Evolutionary conservation across 495 filamentous ascomycete species (phyloP).

Genomic region (Aspergillus baeticus): DNA sequence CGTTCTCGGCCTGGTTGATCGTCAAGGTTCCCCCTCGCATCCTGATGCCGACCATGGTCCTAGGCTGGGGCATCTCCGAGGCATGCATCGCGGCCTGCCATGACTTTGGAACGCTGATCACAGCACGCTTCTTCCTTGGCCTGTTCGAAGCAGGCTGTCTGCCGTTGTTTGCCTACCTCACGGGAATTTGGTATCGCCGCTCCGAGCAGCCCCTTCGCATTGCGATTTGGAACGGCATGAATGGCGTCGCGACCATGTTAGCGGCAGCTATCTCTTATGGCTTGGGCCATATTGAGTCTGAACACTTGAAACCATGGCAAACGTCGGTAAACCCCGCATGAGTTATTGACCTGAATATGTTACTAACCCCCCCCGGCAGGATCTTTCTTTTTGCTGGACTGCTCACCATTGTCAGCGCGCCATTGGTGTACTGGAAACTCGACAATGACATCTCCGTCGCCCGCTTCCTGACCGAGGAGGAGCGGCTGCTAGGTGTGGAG

Average conservation of each 20-base stretch:
- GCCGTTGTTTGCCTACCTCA: slow-evolving; percentile 56
- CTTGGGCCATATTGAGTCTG: slow-evolving; percentile 53
- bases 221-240: slow-evolving; percentile 50
- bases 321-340: no score
- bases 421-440: slow-evolving; percentile 42
- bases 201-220: slow-evolving; percentile 50
- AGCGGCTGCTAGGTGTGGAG: slow-evolving; percentile 59
- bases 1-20: slow-evolving; percentile 62
- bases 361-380: no score
- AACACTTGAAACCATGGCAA: slow-evolving; percentile 57
- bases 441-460: slow-evolving; percentile 52
- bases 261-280: slow-evolving; percentile 47
- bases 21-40: slow-evolving; percentile 65
- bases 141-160: slow-evolving; percentile 57
- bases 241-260: slow-evolving; percentile 49
- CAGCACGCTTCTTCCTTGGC: slow-evolving; percentile 46
- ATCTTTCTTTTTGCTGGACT: slow-evolving; percentile 49
- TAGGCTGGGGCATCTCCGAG: slow-evolving; percentile 53
- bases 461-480: slow-evolving; percentile 57
- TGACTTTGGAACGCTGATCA: slow-evolving; percentile 44
- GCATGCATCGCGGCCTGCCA: slow-evolving; percentile 45
- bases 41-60: slow-evolving; percentile 57
- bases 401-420: slow-evolving; percentile 45
- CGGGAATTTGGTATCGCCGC: slow-evolving; percentile 49
- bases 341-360: no score